Base-by-base conservation (phyloP, 2,329 filamentous ascomycete genomes). In the Alternaria metachromatica region DNA sequence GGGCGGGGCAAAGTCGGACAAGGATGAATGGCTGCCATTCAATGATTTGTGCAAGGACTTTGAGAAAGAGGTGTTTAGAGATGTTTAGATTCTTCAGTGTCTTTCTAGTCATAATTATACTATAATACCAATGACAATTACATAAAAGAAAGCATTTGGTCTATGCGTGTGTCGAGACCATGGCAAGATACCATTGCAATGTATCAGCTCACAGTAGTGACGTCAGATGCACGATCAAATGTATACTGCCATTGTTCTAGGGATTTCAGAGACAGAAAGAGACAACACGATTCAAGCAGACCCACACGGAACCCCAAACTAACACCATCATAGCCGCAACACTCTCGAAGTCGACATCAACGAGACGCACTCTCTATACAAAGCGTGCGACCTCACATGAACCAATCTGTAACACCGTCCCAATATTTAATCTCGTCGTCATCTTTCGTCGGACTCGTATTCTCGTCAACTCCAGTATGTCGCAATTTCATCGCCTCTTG, bases 361-460 rank as follows among this genome's bases (percentile, higher is more conserved):
- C n/a, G 11, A 44, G 4, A 11, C 10, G 28, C 53, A 28, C 30
- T 10, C 9, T 20, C 37, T n/a, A 55, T 21, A 9, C 11, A 44
- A 44, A n/a, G 5, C 12, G 25, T 20, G 11, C 11, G 13, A 25
- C 21, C 11, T 55, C 37, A 69, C 33, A 53, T 30, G 11, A 61
- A 68, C 60, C 61, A 71, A 58, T 69, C 63, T 9, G 56, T 57
- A 26, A 62, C 60, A 21, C 63, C 67, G 20, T 70, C 64, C 65
- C 67, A 68, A 6, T n/a, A 43, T 18, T 8, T 15, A n/a, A 20
- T 18, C 20, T 50, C 50, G 26, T 61, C 58, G 3, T 55, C 56
- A n/a, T 60, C 63, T 43, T 46, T 37, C 11, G 23, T 59, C 18
- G 55, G 46, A 23, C 10, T 46, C 15, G 21, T 21, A 55, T 37